These are phyloP conservation scores for Aspergillus amoenus DNA, from an alignment of 2,329 filamentous ascomycete species.

Conservation along the genomic window DNA sequence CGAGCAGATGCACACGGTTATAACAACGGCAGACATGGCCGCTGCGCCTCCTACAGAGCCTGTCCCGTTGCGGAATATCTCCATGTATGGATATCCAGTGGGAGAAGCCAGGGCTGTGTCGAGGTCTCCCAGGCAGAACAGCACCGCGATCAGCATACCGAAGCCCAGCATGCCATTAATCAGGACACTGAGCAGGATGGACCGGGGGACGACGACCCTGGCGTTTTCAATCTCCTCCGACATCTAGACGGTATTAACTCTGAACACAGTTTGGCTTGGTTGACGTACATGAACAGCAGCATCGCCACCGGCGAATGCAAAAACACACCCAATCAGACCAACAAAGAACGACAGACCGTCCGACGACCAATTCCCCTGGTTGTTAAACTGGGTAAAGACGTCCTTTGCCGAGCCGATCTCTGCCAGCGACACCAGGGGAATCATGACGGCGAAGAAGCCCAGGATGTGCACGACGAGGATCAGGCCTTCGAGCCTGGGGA, in stretches of 20 bases:
- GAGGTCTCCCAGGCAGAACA: conserved; percentile 40
- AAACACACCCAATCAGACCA: conserved; percentile 36
- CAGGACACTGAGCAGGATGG: conserved; percentile 37
- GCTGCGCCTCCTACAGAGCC: conserved; percentile 27
- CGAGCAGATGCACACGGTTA: conserved; percentile 30
- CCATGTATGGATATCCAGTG: conserved; percentile 39
- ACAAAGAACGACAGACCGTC: conserved; percentile 17
- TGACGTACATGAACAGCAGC: conserved; percentile 38
- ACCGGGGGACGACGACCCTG: conserved; percentile 34
- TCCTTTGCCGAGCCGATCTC: conserved; percentile 35
- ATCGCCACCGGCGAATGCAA: conserved; percentile 39
- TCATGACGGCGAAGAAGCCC: conserved; percentile 54
- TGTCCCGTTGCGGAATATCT: conserved; percentile 35
- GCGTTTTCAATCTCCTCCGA: conserved; percentile 44
- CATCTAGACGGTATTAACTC: conserved; percentile 18
- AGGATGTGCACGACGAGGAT: conserved; percentile 51
- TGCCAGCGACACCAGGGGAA: conserved; percentile 46
- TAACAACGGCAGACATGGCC: conserved; percentile 27
- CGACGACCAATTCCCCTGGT: conserved; percentile 46
- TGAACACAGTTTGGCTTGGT: background rate
- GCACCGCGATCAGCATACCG: conserved; percentile 38
- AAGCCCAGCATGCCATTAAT: conserved; percentile 42
- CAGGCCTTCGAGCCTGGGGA: conserved; percentile 50
- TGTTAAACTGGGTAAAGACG: conserved; percentile 51
- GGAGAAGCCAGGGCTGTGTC: conserved; percentile 24